Percentiles rank a stretch among this genome's conserved stretches.
phyloP scores from a whole-genome alignment of 2,329 filamentous ascomycete species.

The Microsporum canis region DNA sequence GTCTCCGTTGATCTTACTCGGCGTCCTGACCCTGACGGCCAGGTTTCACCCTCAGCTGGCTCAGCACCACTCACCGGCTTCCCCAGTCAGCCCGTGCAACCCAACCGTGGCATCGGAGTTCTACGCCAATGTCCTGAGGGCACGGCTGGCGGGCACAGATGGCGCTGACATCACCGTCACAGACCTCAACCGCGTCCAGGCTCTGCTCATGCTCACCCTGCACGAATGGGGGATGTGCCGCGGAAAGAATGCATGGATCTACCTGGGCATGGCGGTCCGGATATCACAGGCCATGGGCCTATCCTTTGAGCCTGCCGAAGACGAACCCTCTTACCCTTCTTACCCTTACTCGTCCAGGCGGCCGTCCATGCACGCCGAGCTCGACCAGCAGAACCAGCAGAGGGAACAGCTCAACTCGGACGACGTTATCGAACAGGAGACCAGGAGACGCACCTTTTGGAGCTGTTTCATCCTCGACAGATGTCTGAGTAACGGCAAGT shows the following conservation, averaged over 20 bases:
- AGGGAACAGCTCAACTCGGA: slow-evolving; percentile 31
- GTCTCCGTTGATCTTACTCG: slow-evolving; percentile 42
- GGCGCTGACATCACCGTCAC: slow-evolving; percentile 33
- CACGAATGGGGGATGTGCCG: slow-evolving; percentile 49
- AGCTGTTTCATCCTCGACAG: slow-evolving; percentile 48
- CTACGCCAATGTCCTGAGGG: slow-evolving; percentile 43
- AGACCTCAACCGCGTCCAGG: slow-evolving; percentile 43
- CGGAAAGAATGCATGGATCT: slow-evolving; percentile 43
- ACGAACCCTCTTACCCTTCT: slow-evolving; percentile 15
- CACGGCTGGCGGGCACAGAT: slow-evolving; percentile 34
- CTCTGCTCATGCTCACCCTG: slow-evolving; percentile 45
- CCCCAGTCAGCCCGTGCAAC: slow-evolving; percentile 34
- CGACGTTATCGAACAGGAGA: slow-evolving; percentile 43
- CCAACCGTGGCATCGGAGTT: slow-evolving; percentile 43
- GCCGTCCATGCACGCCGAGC: not conserved
- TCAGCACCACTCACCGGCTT: slow-evolving; percentile 39
- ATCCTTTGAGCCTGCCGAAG: slow-evolving; percentile 37
- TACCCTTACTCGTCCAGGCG: slow-evolving; percentile 20
- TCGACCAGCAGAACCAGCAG: slow-evolving; percentile 28
- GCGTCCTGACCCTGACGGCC: slow-evolving; percentile 46
- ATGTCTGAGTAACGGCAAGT: slow-evolving; percentile 44
- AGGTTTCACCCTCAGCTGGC: slow-evolving; percentile 43
- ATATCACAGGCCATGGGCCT: slow-evolving; percentile 38
- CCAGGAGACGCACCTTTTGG: slow-evolving; percentile 46
- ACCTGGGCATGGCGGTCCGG: slow-evolving; percentile 37